phyloP scores from a whole-genome alignment of 495 filamentous ascomycete species.

The Parathielavia appendiculata region DNA sequence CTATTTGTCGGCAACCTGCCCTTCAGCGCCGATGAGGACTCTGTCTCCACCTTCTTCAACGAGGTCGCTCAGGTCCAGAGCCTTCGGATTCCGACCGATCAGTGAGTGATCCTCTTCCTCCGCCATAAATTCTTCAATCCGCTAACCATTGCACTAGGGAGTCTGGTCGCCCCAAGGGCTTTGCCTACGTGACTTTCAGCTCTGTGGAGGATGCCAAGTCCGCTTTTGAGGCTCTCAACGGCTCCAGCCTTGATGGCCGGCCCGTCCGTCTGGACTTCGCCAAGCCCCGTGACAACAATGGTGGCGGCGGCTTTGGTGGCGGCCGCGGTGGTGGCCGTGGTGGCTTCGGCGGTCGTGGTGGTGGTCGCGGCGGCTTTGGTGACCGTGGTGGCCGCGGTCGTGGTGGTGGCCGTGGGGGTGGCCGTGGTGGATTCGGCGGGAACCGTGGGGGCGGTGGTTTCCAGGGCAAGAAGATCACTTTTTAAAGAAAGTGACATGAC shows the following conservation, averaged over 20 bases:
- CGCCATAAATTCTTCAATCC: neutral
- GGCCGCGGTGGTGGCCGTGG: conserved; percentile 45
- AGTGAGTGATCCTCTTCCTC: conserved; percentile 39
- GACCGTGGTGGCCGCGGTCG: conserved; percentile 46
- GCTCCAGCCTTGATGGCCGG: conserved; percentile 68
- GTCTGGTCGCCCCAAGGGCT: conserved; percentile 83
- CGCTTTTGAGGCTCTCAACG: conserved; percentile 70
- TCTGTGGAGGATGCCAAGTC: conserved; percentile 80
- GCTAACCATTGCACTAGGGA: conserved; percentile 54
- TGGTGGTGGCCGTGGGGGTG: conserved; percentile 32
- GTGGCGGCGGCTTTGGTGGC: conserved; percentile 45
- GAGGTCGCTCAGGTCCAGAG: conserved; percentile 64
- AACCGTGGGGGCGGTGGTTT: conserved; percentile 55
- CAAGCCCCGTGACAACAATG: conserved; percentile 62
- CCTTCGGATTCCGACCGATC: conserved; percentile 85
- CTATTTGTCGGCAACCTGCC: conserved; percentile 91
- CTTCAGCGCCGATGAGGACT: conserved; percentile 76
- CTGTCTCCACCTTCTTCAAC: conserved; percentile 69
- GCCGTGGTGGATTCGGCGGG: conserved; percentile 41
- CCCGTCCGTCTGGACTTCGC: conserved; percentile 86
- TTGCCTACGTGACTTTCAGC: conserved; percentile 83
- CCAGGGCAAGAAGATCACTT: conserved; percentile 87
- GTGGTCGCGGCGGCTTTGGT: conserved; percentile 51
- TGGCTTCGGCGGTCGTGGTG: conserved; percentile 47
- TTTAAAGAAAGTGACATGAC: conserved; percentile 46